Percentiles rank a stretch among this genome's conserved stretches.
These are phyloP conservation scores for Lotus japonicus DNA, from an alignment of 306 rosid genomes.

Conservation along the genomic window DNA sequence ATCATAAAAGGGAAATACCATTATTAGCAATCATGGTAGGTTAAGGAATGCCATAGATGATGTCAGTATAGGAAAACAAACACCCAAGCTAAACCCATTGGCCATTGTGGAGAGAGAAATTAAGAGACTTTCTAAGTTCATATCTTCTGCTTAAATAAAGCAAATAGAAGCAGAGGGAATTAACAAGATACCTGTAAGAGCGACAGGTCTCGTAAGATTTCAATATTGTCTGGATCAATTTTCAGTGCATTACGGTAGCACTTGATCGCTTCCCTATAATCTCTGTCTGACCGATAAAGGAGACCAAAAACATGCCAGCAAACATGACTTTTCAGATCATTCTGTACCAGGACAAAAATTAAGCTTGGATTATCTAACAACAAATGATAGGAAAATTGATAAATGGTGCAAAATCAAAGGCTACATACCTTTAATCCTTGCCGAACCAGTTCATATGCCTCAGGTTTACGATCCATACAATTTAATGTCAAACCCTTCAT, in stretches of 20 bases:
- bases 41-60: not conserved
- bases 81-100: not conserved
- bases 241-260: conserved; percentile 90
- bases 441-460: conserved; percentile 91
- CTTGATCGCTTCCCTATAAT: conserved; percentile 95
- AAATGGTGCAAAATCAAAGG: conserved; percentile 2
- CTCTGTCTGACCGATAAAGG: conserved; percentile 94
- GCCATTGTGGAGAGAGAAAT: not conserved
- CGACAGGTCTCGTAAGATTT: conserved; percentile 83
- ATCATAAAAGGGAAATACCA: not conserved
- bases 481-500: conserved; percentile 96
- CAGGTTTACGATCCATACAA: conserved; percentile 96
- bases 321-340: conserved; percentile 98
- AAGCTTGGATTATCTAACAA: conserved; percentile 12
- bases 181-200: conserved; percentile 60
- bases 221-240: conserved; percentile 96
- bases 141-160: conserved; percentile 6
- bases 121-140: not conserved
- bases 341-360: conserved; percentile 48
- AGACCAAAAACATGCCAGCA: conserved; percentile 99
- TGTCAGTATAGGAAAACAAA: not conserved
- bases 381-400: not conserved
- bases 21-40: not conserved
- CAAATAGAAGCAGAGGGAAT: conserved; percentile 15
- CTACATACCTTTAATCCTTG: conserved; percentile 66